Percentiles rank a stretch among this genome's conserved stretches.
Evolutionary conservation across 2,329 filamentous ascomycete genomes (phyloP).

Genomic region (Penicillium glabrum): DNA sequence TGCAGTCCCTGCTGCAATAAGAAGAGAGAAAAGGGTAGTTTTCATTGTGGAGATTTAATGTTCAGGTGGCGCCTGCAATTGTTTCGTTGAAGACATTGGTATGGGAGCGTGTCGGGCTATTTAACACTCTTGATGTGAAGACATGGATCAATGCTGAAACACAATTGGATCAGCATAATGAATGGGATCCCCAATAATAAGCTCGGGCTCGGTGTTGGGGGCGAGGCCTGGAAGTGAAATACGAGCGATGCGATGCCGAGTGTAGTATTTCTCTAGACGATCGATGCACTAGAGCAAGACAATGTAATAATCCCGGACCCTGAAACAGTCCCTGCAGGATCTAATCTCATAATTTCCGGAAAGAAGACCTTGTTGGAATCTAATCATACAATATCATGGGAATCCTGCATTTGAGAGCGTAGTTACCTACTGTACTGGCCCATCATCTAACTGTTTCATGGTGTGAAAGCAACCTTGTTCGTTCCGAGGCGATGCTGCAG

Average conservation of each 20-base stretch:
- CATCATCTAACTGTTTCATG: too few relatives aligned
- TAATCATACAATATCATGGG: too few relatives aligned
- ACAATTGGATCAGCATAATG: neutral
- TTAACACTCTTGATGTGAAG: neutral
- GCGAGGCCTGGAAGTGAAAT: conserved; percentile 1
- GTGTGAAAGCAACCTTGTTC: too few relatives aligned
- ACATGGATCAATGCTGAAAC: neutral
- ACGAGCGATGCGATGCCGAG: conserved; percentile 4
- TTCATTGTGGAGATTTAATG: conserved; percentile 17
- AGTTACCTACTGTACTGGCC: too few relatives aligned
- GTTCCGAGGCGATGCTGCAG: too few relatives aligned
- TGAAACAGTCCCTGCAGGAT: neutral
- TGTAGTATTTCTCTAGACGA: conserved; percentile 3
- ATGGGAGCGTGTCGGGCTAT: neutral
- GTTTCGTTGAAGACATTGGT: neutral
- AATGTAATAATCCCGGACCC: neutral
- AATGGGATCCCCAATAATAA: conserved; percentile 10
- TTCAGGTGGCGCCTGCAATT: neutral
- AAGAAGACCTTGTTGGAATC: too few relatives aligned
- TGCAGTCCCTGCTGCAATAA: conserved; percentile 18
- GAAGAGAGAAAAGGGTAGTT: conserved; percentile 11
- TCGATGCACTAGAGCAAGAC: neutral
- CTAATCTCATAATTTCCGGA: neutral
- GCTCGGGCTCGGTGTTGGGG: neutral
- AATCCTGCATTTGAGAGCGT: too few relatives aligned